phyloP scores from a whole-genome alignment of 352 stramenopile species.

The Phytopythium delawarense region DNA sequence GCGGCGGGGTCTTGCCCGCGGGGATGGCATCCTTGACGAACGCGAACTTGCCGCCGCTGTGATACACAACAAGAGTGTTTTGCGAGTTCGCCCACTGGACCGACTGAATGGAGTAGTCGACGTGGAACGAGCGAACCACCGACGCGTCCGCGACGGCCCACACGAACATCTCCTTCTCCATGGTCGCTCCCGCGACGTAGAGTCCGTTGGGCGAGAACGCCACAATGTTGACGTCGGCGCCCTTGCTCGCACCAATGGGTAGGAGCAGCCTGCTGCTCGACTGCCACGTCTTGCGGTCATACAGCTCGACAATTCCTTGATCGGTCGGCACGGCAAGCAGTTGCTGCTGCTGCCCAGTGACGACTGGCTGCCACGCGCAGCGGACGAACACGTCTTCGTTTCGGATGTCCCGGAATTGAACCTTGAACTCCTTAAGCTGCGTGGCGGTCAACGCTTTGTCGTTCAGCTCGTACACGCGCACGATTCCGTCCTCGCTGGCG shows the following conservation, averaged over 20 bases:
- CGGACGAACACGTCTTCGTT: slow-evolving; percentile 60
- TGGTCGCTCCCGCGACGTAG: slow-evolving; percentile 63
- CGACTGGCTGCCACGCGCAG: slow-evolving; percentile 56
- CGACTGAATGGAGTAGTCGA: slow-evolving; percentile 51
- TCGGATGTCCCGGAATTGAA: slow-evolving; percentile 55
- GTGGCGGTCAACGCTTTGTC: slow-evolving; percentile 29
- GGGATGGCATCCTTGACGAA: slow-evolving; percentile 68
- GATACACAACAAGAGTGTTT: slow-evolving; percentile 55
- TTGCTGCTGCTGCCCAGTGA: slow-evolving; percentile 9
- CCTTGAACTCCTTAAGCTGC: slow-evolving; percentile 41
- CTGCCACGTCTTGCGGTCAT: slow-evolving; percentile 42
- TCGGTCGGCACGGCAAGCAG: slow-evolving; percentile 62
- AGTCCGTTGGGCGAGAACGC: slow-evolving; percentile 78
- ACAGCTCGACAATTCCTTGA: slow-evolving; percentile 68
- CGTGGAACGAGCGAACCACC: slow-evolving; percentile 49
- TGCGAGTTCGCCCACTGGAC: slow-evolving; percentile 56
- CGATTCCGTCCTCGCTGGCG: slow-evolving; percentile 60
- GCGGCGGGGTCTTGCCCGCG: slow-evolving; percentile 44
- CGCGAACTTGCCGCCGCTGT: slow-evolving; percentile 53
- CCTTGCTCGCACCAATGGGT: slow-evolving; percentile 42
- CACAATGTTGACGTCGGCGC: slow-evolving; percentile 61
- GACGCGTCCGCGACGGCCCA: slow-evolving; percentile 52
- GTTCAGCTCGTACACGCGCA: slow-evolving; percentile 65
- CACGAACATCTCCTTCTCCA: slow-evolving; percentile 71
- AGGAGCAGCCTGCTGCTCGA: slow-evolving; percentile 40